Percentiles rank a stretch among this genome's conserved stretches.
These are phyloP conservation scores for Botryotinia narcissicola DNA, from an alignment of 2,329 filamentous ascomycete genomes.

Conservation along the genomic window DNA sequence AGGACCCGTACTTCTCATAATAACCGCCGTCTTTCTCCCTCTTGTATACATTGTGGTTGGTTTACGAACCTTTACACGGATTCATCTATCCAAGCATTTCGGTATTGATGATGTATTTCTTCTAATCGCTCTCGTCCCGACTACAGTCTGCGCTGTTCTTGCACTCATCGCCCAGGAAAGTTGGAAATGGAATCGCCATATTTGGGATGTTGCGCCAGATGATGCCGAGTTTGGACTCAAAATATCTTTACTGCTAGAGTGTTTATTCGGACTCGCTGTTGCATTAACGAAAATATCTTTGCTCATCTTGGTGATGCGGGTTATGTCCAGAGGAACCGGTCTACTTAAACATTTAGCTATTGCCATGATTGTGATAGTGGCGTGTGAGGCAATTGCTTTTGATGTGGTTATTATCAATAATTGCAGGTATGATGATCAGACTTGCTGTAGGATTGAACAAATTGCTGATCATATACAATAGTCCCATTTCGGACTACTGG, in stretches of 20 bases:
- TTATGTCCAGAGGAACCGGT: slow-evolving; percentile 40
- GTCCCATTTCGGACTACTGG: slow-evolving; percentile 42
- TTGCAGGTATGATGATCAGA: slow-evolving; percentile 38
- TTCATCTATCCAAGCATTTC: slow-evolving; percentile 45
- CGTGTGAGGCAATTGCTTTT: slow-evolving; percentile 37
- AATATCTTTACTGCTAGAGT: slow-evolving; percentile 40
- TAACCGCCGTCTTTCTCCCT: slow-evolving; percentile 42
- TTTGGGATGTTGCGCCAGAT: slow-evolving; percentile 42
- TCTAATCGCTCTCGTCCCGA: slow-evolving; percentile 39
- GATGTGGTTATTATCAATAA: slow-evolving; percentile 41
- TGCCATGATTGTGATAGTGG: slow-evolving; percentile 39
- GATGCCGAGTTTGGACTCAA: slow-evolving; percentile 39
- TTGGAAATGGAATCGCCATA: slow-evolving; percentile 42
- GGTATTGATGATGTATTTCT: slow-evolving; percentile 49
- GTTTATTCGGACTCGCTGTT: slow-evolving; percentile 40
- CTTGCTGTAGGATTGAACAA: not conserved
- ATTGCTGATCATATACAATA: slow-evolving; percentile 24
- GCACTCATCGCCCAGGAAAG: slow-evolving; percentile 38
- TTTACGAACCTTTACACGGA: slow-evolving; percentile 47
- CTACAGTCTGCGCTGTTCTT: slow-evolving; percentile 40
- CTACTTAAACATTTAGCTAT: slow-evolving; percentile 35
- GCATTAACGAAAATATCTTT: slow-evolving; percentile 42
- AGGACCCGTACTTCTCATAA: slow-evolving; percentile 44
- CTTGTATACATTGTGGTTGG: slow-evolving; percentile 43
- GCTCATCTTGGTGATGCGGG: slow-evolving; percentile 36